These are phyloP conservation scores for Graphium sp. DNA, from an alignment of 2,329 filamentous ascomycete genomes.

Conservation along the genomic window DNA sequence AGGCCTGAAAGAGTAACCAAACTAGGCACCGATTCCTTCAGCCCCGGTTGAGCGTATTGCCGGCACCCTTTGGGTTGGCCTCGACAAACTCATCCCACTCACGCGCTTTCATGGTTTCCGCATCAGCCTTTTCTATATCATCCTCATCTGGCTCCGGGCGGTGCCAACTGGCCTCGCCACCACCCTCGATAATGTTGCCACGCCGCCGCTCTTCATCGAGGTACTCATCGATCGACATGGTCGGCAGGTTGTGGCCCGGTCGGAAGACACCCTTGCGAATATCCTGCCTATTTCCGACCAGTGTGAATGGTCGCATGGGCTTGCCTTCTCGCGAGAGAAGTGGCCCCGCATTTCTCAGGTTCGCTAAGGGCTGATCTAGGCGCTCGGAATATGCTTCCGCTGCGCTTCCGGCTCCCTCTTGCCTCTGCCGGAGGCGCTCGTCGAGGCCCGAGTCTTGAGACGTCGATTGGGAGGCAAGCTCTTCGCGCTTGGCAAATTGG, in stretches of 20 bases:
- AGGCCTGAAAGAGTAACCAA: too few relatives aligned
- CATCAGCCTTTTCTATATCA: constrained; percentile 71
- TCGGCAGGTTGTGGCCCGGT: constrained; percentile 82
- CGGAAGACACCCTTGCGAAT: constrained; percentile 71
- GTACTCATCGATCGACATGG: constrained; percentile 97
- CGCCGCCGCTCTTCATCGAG: constrained; percentile 74
- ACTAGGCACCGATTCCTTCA: too few relatives aligned
- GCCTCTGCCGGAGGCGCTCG: constrained; percentile 18
- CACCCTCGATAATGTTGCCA: constrained; percentile 83
- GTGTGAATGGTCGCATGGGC: constrained; percentile 78
- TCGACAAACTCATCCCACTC: constrained; percentile 93
- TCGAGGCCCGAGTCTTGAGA: constrained; percentile 29
- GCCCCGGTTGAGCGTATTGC: constrained; percentile 72
- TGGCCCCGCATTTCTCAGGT: constrained; percentile 44
- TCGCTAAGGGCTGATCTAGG: constrained; percentile 48
- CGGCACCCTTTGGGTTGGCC: constrained; percentile 68
- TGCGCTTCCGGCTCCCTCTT: constrained; percentile 11
- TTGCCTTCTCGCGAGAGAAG: constrained; percentile 65
- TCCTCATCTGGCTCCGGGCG: constrained; percentile 73
- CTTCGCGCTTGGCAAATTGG: constrained; percentile 53
- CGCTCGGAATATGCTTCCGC: constrained; percentile 50
- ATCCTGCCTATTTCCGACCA: constrained; percentile 61
- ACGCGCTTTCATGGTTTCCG: constrained; percentile 81
- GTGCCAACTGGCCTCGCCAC: constrained; percentile 56
- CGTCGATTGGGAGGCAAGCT: constrained; percentile 21